Evolutionary conservation across 768 basidiomycete genomes (phyloP).

Genomic region (Pleurotus eryngii): DNA sequence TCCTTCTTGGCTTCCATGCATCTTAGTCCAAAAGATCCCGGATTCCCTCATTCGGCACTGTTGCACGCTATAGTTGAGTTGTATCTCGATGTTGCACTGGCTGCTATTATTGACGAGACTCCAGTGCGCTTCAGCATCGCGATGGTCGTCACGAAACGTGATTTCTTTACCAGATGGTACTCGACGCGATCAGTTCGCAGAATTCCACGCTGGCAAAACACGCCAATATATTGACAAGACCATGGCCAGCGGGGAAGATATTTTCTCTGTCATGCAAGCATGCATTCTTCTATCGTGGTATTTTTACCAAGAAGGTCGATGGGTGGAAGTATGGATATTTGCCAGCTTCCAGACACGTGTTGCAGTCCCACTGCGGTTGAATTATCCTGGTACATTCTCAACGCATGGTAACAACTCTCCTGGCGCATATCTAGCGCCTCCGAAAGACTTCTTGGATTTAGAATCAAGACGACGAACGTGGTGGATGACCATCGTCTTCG

Average conservation of each 20-base stretch:
- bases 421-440: constrained; percentile 77
- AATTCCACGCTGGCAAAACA: constrained; percentile 85
- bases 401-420: constrained; percentile 65
- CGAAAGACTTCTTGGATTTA: constrained; percentile 69
- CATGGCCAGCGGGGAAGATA: constrained; percentile 86
- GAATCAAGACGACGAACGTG: constrained; percentile 80
- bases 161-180: constrained; percentile 70
- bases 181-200: constrained; percentile 81
- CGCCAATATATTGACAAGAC: constrained; percentile 84
- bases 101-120: constrained; percentile 12
- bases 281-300: constrained; percentile 87
- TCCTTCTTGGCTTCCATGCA: constrained; percentile 79
- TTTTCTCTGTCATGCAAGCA: constrained; percentile 84
- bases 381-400: constrained; percentile 83
- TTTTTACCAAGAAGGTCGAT: constrained; percentile 84
- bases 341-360: constrained; percentile 83
- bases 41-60: constrained; percentile 87
- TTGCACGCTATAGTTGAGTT: constrained; percentile 82
- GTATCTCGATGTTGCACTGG: neutral
- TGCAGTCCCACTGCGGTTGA: constrained; percentile 76
- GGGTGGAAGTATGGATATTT: constrained; percentile 93
- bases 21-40: constrained; percentile 74
- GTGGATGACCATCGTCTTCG: constrained; percentile 91
- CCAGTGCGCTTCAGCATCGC: constrained; percentile 80
- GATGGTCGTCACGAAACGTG: constrained; percentile 74